A percentile compares a stretch with the other conserved stretches of the same genome.
phyloP scores from a whole-genome alignment of 164 flowering plant species.

The Vitis labrusca region DNA sequence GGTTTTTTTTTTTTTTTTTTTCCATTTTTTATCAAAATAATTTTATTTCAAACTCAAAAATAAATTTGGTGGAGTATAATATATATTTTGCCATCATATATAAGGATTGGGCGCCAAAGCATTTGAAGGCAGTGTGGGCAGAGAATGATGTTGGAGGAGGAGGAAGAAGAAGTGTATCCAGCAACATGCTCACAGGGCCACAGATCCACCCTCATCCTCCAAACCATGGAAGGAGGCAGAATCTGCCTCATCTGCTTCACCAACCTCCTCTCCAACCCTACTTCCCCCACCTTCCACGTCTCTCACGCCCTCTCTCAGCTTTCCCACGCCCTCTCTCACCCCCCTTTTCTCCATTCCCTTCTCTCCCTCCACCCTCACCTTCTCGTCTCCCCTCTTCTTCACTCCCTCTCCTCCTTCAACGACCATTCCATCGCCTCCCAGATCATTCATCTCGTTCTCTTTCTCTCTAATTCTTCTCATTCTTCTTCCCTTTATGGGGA shows the following conservation, averaged over 20 bases:
- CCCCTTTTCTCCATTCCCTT: constrained; percentile 43
- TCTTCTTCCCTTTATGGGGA: constrained; percentile 29
- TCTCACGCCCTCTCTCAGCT: constrained; percentile 93
- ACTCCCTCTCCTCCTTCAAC: constrained; percentile 48
- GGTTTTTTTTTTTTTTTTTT: too few species aligned
- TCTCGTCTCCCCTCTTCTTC: constrained; percentile 64
- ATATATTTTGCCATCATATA: too few species aligned
- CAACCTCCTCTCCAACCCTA: constrained; percentile 64
- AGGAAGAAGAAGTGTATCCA: background rate
- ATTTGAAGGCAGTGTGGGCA: too few species aligned
- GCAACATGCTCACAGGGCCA: constrained; percentile 65
- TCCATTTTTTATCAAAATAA: too few species aligned
- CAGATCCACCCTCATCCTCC: constrained; percentile 47
- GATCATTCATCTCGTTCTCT: constrained; percentile 36
- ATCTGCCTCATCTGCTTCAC: constrained; percentile 87
- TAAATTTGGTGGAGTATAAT: too few species aligned
- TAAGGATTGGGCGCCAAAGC: too few species aligned
- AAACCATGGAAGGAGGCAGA: constrained; percentile 57
- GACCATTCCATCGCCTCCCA: constrained; percentile 73
- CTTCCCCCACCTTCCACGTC: constrained; percentile 70
- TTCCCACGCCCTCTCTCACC: constrained; percentile 60
- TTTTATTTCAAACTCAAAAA: too few species aligned
- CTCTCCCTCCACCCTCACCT: constrained; percentile 64
- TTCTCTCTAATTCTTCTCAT: constrained; percentile 35
- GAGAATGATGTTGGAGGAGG: background rate